Base-by-base conservation (phyloP, 345 rosid species). In the Fremontodendron californicum region DNA sequence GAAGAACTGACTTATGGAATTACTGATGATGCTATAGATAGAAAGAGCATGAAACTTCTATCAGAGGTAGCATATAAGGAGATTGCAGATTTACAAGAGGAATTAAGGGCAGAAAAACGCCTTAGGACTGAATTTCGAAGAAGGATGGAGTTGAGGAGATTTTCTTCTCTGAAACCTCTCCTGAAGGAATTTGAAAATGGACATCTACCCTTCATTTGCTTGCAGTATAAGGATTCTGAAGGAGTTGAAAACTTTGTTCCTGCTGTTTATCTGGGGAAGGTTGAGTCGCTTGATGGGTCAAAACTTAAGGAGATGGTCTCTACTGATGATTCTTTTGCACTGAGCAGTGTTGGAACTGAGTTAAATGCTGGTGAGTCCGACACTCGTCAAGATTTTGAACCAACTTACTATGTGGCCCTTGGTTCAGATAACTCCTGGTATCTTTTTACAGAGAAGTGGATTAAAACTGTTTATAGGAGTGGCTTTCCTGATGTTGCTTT, bases 401-500 rank as follows among this genome's bases (percentile, higher is more conserved):
- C 90, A 69, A 88, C 94, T 66, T 92, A 87, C 21, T 33, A 92
- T 71, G 89, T 88, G 46, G 98, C 96, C 16, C 97, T 96, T 72
- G 98, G 99, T 73, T 96, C 99, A 73, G 98, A 93, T 85, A 96
- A 93, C 86, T 87, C 92, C 29, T 96, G 98, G 97, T 93, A 96
- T 84, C 81, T 89, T 52, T 93, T 96, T 69, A 93, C 97, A 16
- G 99, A 92, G 78, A 91, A 88, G 79, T 96, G 97, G 98, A 83
- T 92, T 70, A 88, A 83, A 77, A 82, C 93, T 51, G 86, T 93
- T 49, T 93, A 93, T 73, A 85, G 85, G 76, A 86, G 87, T 5
- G 98, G 99, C 76, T 89, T 93, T 84, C 98, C 99, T 16, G 86
- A 93, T 83, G 85, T 87, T 74, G 75, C 67, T 19, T 75, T 93